Evolutionary conservation across 192 early-diverging fungal species (phyloP), one percentile per base, ranked within the genome.

Genomic region (Entrophospora sp.): DNA sequence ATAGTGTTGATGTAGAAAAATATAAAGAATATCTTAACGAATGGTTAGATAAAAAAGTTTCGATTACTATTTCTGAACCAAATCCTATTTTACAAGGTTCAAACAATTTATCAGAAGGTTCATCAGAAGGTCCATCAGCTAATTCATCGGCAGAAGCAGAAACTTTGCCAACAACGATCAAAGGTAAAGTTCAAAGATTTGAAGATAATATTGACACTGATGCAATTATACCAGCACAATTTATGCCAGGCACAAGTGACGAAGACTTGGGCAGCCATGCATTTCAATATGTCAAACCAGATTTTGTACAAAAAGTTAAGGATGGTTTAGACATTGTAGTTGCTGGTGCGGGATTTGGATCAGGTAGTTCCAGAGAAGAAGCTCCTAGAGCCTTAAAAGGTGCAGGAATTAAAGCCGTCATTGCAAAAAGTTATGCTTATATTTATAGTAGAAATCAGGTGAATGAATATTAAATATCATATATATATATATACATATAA

Each of bases 401-500:
- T 45, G 79, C 81, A 22, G 75, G 76, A 27, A 67, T 90, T 58
- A 83, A 90, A 77, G 87, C 85, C 20, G 88, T 91, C 25, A 89
- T 91, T 64, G 89, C 89, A 37, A 91, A 88, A 75, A 87, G 85
- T 32, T 91, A 83, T 67, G 86, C 89, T 0, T 91, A 87, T 67
- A 91, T 91, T 71, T 91, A 91, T 71, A 79, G 81, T 53, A 83
- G 89, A 72, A 91, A 91, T 82, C 89, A 91, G 51, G 64, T 55
- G 55, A 42, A 9, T n/a, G n/a, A n/a, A n/a, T n/a, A n/a, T 28
- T 6, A 12, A 27, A 43, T 57, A 36, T 24, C 3, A 6, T 24
- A 24, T 5, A 7, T 30, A 20, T 12, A n/a, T 16, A 25, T 18
- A 2, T 36, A 8, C 28, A 18, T 31, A 35, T 30, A 20, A 59